Base-by-base conservation (phyloP, 192 early-diverging fungal genomes). In the Entrophospora sp. region DNA sequence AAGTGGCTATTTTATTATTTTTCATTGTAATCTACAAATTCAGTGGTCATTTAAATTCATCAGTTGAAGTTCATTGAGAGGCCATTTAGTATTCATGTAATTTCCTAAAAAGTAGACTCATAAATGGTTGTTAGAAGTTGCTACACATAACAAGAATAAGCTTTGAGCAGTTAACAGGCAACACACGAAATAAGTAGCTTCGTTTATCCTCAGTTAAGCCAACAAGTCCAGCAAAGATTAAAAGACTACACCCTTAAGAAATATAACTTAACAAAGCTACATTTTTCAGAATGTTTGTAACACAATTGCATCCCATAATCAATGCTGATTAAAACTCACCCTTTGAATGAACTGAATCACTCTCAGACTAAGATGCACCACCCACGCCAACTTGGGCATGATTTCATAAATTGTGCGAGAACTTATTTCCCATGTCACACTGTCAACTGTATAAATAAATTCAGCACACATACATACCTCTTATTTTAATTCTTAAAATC, bases 161-260 rank as follows among this genome's bases (percentile, higher is more conserved):
- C 1, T 31, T 6, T 18, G 46, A 49, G 46, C 46, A 49, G 18
- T 49, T 49, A 49, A 7, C 2, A 30, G n/a, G 57, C 12, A 37
- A 38, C 37, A 0, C 1, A 45, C 42, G 44, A 12, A 44, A 61
- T 61, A 61, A 61, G 59, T 61, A 61, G 59, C 59, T 61, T 61
- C 59, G 59, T 46, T 61, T 61, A 61, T 61, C 59, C 59, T 61
- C 42, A 42, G 59, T 61, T 61, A 61, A 61, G 59, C 59, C 59
- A 61, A 45, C 42, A 42, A 59, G 37, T 59, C 57, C 57, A 4
- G 28, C n/a, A n/a, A n/a, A n/a, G n/a, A n/a, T n/a, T n/a, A 59
- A 31, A 28, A 58, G 28, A 58, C 55, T 58, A 58, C 35, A 58
- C 35, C 55, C 31, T 61, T 1, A 4, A 44, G 44, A 61, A 31